These are phyloP conservation scores for Kazachstania viticola DNA, from an alignment of 805 yeast species.

Conservation along the genomic window DNA sequence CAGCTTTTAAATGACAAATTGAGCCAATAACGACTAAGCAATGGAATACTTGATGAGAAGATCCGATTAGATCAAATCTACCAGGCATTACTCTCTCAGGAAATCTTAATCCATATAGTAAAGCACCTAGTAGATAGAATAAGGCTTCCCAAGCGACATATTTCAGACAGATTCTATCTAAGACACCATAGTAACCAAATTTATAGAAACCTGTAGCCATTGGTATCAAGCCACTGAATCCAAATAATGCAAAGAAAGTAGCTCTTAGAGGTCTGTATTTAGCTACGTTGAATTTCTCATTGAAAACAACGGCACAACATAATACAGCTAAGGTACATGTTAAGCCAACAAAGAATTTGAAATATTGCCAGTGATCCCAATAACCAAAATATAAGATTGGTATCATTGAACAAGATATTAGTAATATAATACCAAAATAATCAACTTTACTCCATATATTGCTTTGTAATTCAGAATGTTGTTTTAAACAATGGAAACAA, in stretches of 20 bases:
- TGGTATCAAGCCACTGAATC: conserved; percentile 66
- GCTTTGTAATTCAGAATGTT: conserved; percentile 47
- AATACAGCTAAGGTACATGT: conserved; percentile 44
- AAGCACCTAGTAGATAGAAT: conserved; percentile 69
- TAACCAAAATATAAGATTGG: conserved; percentile 38
- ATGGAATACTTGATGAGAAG: conserved; percentile 80
- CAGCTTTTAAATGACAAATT: conserved; percentile 57
- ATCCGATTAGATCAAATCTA: conserved; percentile 54
- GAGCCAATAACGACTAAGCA: conserved; percentile 69
- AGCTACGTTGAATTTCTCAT: conserved; percentile 52
- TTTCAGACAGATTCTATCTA: conserved; percentile 40
- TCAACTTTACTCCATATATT: conserved; percentile 58
- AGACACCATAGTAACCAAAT: conserved; percentile 42
- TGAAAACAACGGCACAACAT: conserved; percentile 55
- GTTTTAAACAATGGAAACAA: conserved; percentile 53
- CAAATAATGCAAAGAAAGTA: conserved; percentile 64
- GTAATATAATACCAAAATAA: conserved; percentile 61
- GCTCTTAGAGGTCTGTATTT: conserved; percentile 69
- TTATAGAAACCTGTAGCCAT: conserved; percentile 39
- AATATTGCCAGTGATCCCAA: conserved; percentile 25
- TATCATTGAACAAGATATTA: conserved; percentile 54
- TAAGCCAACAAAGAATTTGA: conserved; percentile 25
- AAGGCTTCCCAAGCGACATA: conserved; percentile 63
- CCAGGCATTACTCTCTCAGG: conserved; percentile 65
- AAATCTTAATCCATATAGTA: conserved; percentile 61